Conservation (phyloP, 352 stramenopile species). For the Blastocystis sp. region DNA sequence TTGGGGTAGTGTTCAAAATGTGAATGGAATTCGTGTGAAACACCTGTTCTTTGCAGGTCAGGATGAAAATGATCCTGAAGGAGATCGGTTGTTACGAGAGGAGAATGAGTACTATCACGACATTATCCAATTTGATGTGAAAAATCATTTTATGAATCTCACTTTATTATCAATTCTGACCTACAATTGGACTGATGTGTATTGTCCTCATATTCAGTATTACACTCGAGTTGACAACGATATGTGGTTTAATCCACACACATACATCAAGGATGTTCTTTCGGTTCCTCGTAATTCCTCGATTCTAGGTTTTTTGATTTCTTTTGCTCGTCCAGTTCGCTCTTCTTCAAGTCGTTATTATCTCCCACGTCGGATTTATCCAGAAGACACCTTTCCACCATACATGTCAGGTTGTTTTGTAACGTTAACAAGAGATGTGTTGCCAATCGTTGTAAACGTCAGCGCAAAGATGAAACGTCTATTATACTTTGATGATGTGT, state of each 20-base stretch:
- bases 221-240: constrained; percentile 37
- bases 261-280: background rate
- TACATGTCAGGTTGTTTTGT: constrained; percentile 33
- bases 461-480: background rate
- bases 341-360: background rate
- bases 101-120: constrained; percentile 32
- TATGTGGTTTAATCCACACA: constrained; percentile 28
- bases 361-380: background rate
- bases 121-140: constrained; percentile 51
- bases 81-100: background rate
- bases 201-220: constrained; percentile 41
- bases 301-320: background rate
- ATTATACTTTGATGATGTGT: constrained; percentile 57
- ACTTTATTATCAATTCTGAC: constrained; percentile 41
- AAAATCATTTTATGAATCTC: constrained; percentile 50
- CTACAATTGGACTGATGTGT: constrained; percentile 17
- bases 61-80: constrained; percentile 29
- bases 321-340: background rate
- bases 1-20: constrained; percentile 14
- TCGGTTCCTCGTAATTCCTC: background rate
- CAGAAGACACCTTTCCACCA: background rate
- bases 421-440: background rate
- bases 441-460: background rate
- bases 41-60: constrained; percentile 47
- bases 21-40: constrained; percentile 14